Base-by-base conservation (phyloP, 225 moss, liverwort and hornwort genomes). In the Pseudoscleropodium purum region DNA sequence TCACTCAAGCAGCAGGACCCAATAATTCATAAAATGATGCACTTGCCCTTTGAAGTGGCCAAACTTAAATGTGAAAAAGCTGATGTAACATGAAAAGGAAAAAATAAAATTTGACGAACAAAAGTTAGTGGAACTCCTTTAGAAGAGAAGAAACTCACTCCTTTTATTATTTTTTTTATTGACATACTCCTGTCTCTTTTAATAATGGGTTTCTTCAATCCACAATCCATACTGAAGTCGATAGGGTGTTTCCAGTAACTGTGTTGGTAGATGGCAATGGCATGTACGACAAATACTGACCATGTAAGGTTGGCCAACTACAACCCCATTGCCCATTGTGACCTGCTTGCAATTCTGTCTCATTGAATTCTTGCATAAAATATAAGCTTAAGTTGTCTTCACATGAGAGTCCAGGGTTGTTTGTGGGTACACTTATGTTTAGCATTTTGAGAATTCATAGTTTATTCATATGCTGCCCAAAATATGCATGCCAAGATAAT, bases 341-440 rank as follows among this genome's bases (percentile, higher is more conserved):
- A 56, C 10, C 0, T 57, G 1, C 7, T n/a, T 57, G 26, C 6
- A n/a, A 74, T 7, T 25, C 1, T 26, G 1, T 79, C 26, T 11
- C n/a, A 57, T 26, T 0, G 0, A 79, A 79, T 30, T 30, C 17
- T 43, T 10, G 30, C 1, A 2, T 47, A 74, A 37, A 26, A 6
- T 34, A 51, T 54, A 21, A 33, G 47, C 9, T 47, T 45, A 45
- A 20, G 1, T 77, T 77, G 23, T 77, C 5, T 54, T 24, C 3
- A 36, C 2, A 15, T 0, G 0, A 54, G 52, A 52, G 2, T 23
- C 4, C 0, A 78, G 0, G 10, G 2, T 24, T 24, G 9, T 3
- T 54, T 78, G 3, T 8, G 16, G 6, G 3, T 15, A 52, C 0
- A 23, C 4, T 0, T 14, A 1, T 15, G 0, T 54, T 8, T 9